Evolutionary conservation across 805 yeast species (phyloP), one percentile per base, ranked within the genome.

Genomic region (Ogataea thermomethanolica): DNA sequence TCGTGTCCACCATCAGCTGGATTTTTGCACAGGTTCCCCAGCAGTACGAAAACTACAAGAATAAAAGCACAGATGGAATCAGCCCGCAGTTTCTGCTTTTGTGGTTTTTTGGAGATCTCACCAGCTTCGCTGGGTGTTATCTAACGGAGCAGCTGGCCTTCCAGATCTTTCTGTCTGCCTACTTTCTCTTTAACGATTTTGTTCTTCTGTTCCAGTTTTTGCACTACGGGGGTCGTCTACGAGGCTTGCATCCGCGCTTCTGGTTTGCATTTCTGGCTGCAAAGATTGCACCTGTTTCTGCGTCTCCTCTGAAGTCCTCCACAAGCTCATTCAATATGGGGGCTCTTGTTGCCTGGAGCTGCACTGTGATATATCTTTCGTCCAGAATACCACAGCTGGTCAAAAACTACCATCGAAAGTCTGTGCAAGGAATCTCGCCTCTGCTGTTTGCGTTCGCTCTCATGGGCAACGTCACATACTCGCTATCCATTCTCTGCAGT

Each of bases 381-480:
- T 84, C 96, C 3, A 71, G 98, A 46, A 59, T 88, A 33, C 98
- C 98, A 1, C 98, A 90, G 57, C 66, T 90, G 36, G 65, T 73
- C 56, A 88, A 84, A 59, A 90, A 90, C 62, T 81, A 77, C 58
- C 52, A 66, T 37, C 70, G 96, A 28, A 84, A 85, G 57, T 85
- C 96, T 1, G 93, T 95, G 0, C 81, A 83, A 25, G 97, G 96
- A 2, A 69, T 89, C 2, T 84, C 96, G 1, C 87, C 95, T 15
- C 61, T 84, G 32, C 67, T 89, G 17, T 90, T 90, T 59, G 76
- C 76, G 8, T 78, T 91, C 13, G 95, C 96, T 1, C 66, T 90
- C 31, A 39, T 77, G 17, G 95, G 95, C 4, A 91, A 91, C 60
- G 50, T 80, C 26, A 74, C 88, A 1, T 90, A 91, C 60, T 77